Base-by-base conservation (phyloP, 768 basidiomycete species). In the Cantharellus anzutake region DNA sequence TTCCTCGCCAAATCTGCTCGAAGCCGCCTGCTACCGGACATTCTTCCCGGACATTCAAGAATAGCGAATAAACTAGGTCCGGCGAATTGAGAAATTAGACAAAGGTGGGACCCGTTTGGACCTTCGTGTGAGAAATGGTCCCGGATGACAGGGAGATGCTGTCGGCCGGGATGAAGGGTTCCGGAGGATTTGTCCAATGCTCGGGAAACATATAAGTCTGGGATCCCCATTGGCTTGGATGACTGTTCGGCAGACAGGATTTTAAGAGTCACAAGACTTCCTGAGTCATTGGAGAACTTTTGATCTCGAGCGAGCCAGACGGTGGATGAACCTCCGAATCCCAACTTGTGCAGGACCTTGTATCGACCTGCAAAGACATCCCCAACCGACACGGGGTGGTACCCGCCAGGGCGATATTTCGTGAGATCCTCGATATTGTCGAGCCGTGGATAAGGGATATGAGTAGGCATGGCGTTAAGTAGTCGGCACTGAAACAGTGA, bases 341-440 rank as follows among this genome's bases (percentile, higher is more conserved):
- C 77, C 5, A 78, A 68, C 67, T 78, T 78, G 64, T 76, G 69
- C 48, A 80, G 64, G 57, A 79, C 68, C 44, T 66, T 69, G 70
- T 74, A 80, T 55, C 78, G 70, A 0, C 75, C 74, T 29, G 72
- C 63, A 61, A 78, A 76, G 29, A 66, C 66, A 65, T 80, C 75
- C 39, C 77, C 78, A 59, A 80, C 72, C 51, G 69, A 66, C 34
- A 78, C 70, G 7, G 78, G 78, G 62, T 78, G 78, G 64, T 71
- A 76, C 3, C 78, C 79, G 38, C 78, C 77, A 55, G 83, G 75
- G 41, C 72, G 61, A 68, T 82, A 86, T 71, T 92, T 90, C 73
- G 93, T 89, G 78, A 84, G 86, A 68, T 92, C 90, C 72, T 94
- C 90, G 71, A 88, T 86, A 73, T 89, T 86, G 56, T 70, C 67